Evolutionary conservation across 2,329 filamentous ascomycete genomes (phyloP).

Genomic region (Curvularia lunata): DNA sequence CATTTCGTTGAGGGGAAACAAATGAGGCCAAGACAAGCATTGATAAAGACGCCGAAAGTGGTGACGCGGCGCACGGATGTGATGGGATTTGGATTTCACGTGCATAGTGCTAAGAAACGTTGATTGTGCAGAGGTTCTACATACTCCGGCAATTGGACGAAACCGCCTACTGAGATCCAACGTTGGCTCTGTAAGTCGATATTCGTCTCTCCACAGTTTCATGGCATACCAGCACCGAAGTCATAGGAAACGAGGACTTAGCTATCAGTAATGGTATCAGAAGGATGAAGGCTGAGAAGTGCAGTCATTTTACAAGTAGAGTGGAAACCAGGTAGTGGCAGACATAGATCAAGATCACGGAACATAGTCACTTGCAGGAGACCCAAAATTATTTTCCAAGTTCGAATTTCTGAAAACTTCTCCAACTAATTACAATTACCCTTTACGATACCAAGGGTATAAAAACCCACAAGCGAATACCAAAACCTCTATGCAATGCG

Average conservation of each 20-base stretch:
- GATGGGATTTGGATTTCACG: background rate
- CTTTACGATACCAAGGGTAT: slow-evolving; percentile 36
- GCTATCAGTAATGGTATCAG: background rate
- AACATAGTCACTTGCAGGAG: slow-evolving; percentile 12
- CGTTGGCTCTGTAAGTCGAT: background rate
- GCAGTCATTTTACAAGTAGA: too few species aligned
- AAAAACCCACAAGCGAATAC: slow-evolving; percentile 31
- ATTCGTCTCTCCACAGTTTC: background rate
- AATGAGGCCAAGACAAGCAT: background rate
- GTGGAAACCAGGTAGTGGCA: too few species aligned
- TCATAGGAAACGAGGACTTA: background rate
- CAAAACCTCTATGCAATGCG: slow-evolving; percentile 31
- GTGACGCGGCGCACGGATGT: background rate
- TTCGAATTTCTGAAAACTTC: slow-evolving; percentile 29
- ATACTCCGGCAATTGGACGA: background rate
- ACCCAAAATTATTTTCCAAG: slow-evolving; percentile 24
- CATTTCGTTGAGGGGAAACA: background rate
- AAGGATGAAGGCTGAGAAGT: too few species aligned
- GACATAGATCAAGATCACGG: too few species aligned
- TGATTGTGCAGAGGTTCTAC: background rate
- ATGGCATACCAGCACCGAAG: background rate
- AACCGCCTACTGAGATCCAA: background rate
- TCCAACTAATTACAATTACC: slow-evolving; percentile 41
- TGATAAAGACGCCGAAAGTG: background rate
- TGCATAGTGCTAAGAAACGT: background rate